phyloP scores from a whole-genome alignment of 345 rosid species.

The Atalantia buxifolia region DNA sequence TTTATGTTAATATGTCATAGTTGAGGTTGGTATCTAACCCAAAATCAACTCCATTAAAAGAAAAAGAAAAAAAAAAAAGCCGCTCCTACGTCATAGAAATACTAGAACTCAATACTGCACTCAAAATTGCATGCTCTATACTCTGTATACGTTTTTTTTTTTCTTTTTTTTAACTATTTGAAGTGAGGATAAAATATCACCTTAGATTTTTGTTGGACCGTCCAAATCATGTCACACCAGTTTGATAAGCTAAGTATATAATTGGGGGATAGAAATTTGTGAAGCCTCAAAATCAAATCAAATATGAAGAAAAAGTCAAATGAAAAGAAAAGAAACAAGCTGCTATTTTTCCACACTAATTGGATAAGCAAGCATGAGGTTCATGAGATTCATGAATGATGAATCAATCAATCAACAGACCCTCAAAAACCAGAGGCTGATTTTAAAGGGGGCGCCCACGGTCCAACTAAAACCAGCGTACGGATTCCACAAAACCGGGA shows the following conservation, averaged over 20 bases:
- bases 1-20: too few species aligned
- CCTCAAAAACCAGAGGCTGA: not conserved
- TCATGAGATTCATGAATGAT: not conserved
- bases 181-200: not conserved
- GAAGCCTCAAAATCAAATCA: not conserved
- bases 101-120: too few species aligned
- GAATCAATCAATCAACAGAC: not conserved
- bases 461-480: slow-evolving; percentile 5
- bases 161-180: not conserved
- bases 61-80: too few species aligned
- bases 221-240: not conserved
- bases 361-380: not conserved
- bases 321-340: not conserved
- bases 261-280: not conserved
- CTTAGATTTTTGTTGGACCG: not conserved
- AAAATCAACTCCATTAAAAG: too few species aligned
- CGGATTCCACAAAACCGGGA: slow-evolving; percentile 9
- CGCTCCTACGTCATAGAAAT: too few species aligned
- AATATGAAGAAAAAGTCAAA: not conserved
- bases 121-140: not conserved
- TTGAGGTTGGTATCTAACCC: too few species aligned
- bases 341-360: not conserved
- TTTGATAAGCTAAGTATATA: not conserved
- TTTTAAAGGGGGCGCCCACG: slow-evolving; percentile 3
- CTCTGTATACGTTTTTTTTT: not conserved